phyloP scores from a whole-genome alignment of 2,329 filamentous ascomycete species.

The Grosmannia serpens region DNA sequence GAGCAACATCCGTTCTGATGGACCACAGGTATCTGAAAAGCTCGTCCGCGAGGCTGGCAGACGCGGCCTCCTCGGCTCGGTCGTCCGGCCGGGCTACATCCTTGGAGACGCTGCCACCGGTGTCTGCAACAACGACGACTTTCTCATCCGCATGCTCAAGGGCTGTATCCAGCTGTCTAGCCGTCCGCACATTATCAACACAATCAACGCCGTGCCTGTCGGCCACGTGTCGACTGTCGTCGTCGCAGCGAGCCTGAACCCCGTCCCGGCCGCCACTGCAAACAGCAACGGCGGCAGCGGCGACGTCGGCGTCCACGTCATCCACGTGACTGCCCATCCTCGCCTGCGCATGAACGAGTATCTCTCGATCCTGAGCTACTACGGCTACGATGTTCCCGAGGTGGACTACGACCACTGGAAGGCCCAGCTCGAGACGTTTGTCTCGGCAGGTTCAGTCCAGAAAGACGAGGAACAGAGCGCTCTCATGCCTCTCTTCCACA shows the following conservation, averaged over 20 bases:
- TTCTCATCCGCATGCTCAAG: conserved; percentile 76
- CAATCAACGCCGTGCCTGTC: conserved; percentile 82
- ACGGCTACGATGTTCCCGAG: conserved; percentile 60
- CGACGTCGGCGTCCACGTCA: conserved; percentile 34
- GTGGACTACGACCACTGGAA: conserved; percentile 61
- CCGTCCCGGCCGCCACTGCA: background rate
- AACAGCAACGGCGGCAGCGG: background rate
- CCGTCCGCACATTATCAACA: conserved; percentile 70
- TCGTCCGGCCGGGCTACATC: conserved; percentile 79
- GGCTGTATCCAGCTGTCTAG: conserved; percentile 70
- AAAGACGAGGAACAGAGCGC: conserved; percentile 48
- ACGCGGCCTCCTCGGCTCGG: conserved; percentile 61
- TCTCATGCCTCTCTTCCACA: conserved; percentile 64
- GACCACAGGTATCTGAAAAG: conserved; percentile 26
- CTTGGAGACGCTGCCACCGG: conserved; percentile 62
- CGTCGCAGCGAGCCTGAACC: conserved; percentile 56
- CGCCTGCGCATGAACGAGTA: conserved; percentile 68
- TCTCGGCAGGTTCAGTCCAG: conserved; percentile 20
- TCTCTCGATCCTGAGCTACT: conserved; percentile 55
- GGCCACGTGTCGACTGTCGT: conserved; percentile 71
- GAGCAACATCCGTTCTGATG: background rate
- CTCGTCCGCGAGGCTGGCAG: conserved; percentile 68
- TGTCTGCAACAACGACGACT: conserved; percentile 74
- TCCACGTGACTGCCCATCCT: conserved; percentile 71
- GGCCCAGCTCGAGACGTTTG: conserved; percentile 54